These are phyloP conservation scores for Phaseolus coccineus DNA, from an alignment of 331 rosid species.

Conservation along the genomic window DNA sequence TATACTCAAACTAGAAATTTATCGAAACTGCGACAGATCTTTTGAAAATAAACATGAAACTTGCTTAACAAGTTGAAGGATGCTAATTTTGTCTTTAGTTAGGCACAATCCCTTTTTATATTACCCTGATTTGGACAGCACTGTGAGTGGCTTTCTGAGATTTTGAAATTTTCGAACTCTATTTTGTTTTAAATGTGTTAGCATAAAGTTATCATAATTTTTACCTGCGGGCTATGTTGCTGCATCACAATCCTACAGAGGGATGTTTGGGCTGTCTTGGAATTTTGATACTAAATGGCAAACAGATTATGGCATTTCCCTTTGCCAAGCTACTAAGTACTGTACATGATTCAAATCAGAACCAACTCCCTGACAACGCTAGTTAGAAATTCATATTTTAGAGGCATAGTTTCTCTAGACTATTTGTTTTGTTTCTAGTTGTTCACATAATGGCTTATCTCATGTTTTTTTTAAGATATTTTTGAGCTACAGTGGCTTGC, in stretches of 20 bases:
- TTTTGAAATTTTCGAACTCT: background rate
- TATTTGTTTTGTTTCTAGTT: background rate
- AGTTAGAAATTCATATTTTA: conserved; percentile 11
- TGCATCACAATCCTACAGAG: background rate
- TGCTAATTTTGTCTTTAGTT: background rate
- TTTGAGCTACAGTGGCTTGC: background rate
- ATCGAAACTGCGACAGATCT: background rate
- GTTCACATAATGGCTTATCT: conserved; percentile 1
- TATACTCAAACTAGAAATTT: background rate
- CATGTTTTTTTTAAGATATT: too few species aligned
- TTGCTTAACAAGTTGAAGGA: background rate
- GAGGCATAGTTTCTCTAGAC: background rate
- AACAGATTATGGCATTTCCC: background rate
- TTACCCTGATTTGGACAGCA: background rate
- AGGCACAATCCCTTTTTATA: background rate
- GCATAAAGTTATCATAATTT: background rate
- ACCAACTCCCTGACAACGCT: conserved; percentile 15
- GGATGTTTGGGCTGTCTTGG: background rate
- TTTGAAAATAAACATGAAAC: background rate
- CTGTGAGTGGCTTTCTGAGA: background rate
- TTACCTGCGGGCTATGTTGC: background rate
- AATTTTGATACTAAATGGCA: background rate
- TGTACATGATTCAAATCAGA: background rate
- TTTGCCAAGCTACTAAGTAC: background rate
- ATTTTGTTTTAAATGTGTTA: background rate